Evolutionary conservation across 768 basidiomycete genomes (phyloP).

Genomic region (Mycena indigotica): DNA sequence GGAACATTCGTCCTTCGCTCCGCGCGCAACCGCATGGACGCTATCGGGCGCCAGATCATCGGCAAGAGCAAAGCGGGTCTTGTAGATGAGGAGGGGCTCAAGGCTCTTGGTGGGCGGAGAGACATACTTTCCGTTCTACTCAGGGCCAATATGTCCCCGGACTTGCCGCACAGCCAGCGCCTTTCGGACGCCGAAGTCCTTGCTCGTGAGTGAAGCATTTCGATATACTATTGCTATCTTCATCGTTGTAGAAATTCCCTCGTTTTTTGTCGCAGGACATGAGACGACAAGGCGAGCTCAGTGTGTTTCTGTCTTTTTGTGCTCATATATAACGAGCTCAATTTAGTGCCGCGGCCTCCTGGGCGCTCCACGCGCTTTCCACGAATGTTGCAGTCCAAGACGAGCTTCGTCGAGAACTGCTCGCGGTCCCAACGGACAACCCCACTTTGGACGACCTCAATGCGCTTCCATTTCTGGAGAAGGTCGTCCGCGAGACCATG

Average conservation of each 20-base stretch:
- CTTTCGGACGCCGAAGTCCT: constrained; percentile 49
- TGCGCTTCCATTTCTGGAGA: too few species aligned
- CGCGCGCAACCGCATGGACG: background rate
- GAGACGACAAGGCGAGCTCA: too few species aligned
- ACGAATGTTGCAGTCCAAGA: too few species aligned
- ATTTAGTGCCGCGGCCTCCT: too few species aligned
- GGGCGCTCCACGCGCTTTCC: too few species aligned
- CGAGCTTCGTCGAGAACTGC: too few species aligned
- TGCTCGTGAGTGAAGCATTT: background rate
- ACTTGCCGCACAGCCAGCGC: constrained; percentile 43
- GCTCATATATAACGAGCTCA: too few species aligned
- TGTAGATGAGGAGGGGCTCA: background rate
- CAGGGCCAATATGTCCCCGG: constrained; percentile 51
- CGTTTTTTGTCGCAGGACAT: constrained; percentile 44
- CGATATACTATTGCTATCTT: background rate
- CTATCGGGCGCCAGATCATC: background rate
- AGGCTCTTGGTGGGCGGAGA: constrained; percentile 30
- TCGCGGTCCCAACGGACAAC: too few species aligned
- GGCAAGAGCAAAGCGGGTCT: background rate
- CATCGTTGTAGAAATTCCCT: constrained; percentile 34
- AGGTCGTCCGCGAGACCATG: too few species aligned
- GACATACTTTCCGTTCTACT: constrained; percentile 52
- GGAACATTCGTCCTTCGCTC: background rate
- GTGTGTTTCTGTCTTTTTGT: too few species aligned
- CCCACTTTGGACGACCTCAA: too few species aligned